Base-by-base conservation (phyloP, 495 filamentous ascomycete species). In the Aspergillus haitiensis region DNA sequence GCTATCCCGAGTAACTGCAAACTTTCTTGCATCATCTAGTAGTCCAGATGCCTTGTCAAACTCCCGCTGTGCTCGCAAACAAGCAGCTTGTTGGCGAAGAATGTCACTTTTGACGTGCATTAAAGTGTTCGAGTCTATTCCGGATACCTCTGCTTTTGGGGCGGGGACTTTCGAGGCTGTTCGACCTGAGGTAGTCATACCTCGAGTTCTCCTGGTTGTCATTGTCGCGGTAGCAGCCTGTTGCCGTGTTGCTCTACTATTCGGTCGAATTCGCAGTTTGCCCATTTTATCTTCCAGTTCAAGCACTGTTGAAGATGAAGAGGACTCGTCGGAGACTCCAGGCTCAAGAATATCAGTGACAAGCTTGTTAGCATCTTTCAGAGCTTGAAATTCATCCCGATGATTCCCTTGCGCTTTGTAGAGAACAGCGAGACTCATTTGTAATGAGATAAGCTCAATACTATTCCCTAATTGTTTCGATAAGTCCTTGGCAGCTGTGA, bases 61-160 rank as follows among this genome's bases (percentile, higher is more conserved):
- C 37, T 80, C 72, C 6, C 68, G 66, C 3, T 75, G 52, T 5
- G 72, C 60, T 5, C 74, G 72, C 18, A 75, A 61, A 31, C 78
- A 81, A 42, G 75, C 73, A 2, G 88, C 88, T 66, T 86, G 88
- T 46, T 85, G 83, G 6, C 84, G 81, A 12, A 91, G 71, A 16
- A 94, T 76, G 9, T 83, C 78, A 21, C 82, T 84, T 58, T 81
- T 81, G 18, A 91, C 66, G 39, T 81, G 81, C 13, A 81, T 64
- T 8, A 92, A 66, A 50, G 82, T 78, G 7, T 78, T 74, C 35
- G 80, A 85, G 52, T 90, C 83, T 31, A 81, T 75, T 7, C 64
- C 60, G 11, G 74, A 55, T 31, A 67, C 40, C n/a, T 72, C 62
- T 16, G 53, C 27, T 15, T 67, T 68, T 12, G 63, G 54, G 18